Evolutionary conservation across 176 grass and related monocot genomes (phyloP), one percentile per base, ranked within the genome.

Genomic region (Echinochloa phyllopogon): DNA sequence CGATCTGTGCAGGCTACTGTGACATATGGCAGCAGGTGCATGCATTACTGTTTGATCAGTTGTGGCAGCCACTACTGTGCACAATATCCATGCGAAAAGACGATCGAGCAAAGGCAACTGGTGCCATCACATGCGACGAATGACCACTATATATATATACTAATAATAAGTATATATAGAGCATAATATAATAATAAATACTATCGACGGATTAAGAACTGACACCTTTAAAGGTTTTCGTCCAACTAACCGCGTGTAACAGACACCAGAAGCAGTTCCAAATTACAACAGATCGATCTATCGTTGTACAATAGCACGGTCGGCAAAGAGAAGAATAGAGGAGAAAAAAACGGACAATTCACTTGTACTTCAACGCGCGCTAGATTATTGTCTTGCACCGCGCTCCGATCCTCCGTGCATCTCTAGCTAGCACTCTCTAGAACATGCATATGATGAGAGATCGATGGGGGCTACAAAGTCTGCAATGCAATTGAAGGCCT

Each of bases 401-500:
- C 2, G 12, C 12, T 49, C 47, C 12, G 29, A 33, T 33, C 29
- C 29, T 33, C 29, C 29, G 29, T 33, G 29, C 29, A 33, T 49
- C 12, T 3, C 47, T 6, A 47, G 8, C 13, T 14, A 14, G 47
- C 47, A 14, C 47, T 49, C 47, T 49, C 14, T 33, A 1, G 29
- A 33, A 33, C 29, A 33, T 33, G 29, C 29, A 33, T 2, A 56
- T 45, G 53, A 5, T 2, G 17, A 56, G 17, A 50, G 10, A 45
- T 9, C 1, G 43, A 62, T 41, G 16, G 38, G 60, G 27, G 25
- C 47, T 77, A 21, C 29, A 81, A 73, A 81, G 69, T 44, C 73
- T 55, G 77, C 38, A 49, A 49, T 39, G 13, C 24, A 71, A 86
- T 86, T 86, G 64, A 86, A 70, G 65, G 51, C 75, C 83, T 86